Conservation (phyloP, 2,329 filamentous ascomycete species). For the Talaromyces albobiverticillius region DNA sequence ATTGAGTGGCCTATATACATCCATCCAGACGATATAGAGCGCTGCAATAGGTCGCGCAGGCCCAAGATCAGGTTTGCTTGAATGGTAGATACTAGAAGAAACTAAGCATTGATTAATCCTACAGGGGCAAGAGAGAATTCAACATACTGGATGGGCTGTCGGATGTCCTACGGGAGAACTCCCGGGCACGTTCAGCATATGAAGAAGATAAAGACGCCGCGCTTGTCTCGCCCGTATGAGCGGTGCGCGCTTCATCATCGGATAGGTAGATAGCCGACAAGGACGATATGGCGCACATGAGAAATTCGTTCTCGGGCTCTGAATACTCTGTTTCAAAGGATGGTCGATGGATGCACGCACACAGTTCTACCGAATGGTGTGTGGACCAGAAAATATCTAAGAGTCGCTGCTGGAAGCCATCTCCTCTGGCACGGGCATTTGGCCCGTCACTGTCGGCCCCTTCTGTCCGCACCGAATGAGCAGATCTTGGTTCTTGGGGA, state of each 20-base stretch:
- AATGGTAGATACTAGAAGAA: neutral
- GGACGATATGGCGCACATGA: neutral
- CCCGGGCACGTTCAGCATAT: neutral
- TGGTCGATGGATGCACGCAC: neutral
- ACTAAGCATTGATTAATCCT: neutral
- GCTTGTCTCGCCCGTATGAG: neutral
- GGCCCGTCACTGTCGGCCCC: neutral
- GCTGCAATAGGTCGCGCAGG: neutral
- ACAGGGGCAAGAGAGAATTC: neutral
- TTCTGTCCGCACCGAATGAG: neutral
- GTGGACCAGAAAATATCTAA: neutral
- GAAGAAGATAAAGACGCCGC: neutral
- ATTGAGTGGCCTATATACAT: neutral
- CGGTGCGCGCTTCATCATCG: neutral
- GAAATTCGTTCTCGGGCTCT: neutral
- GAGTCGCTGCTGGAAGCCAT: neutral
- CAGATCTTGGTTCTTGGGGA: neutral
- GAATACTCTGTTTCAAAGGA: slow-evolving; percentile 2
- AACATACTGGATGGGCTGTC: slow-evolving; percentile 2
- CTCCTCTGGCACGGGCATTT: neutral
- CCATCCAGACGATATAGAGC: neutral
- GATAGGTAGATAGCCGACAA: slow-evolving; percentile 2
- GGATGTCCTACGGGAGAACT: neutral
- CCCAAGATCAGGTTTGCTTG: slow-evolving; percentile 1
- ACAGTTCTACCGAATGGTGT: neutral